phyloP scores from a whole-genome alignment of 179 eudicot genomes.

The Spergularia azorica region DNA sequence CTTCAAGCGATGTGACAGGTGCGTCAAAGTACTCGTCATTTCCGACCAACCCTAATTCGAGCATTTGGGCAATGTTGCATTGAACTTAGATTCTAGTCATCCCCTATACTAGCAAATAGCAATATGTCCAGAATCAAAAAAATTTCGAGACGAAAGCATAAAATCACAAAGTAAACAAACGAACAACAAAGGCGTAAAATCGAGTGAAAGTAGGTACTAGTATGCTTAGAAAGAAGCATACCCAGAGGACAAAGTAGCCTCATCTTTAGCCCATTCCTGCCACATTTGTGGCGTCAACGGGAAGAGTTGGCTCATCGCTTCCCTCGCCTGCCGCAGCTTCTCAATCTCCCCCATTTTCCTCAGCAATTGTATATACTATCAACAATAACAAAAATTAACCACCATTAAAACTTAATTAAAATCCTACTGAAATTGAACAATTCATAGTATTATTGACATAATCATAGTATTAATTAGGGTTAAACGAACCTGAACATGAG shows the following conservation, averaged over 20 bases:
- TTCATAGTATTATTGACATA: too few relatives aligned
- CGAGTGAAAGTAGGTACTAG: background rate
- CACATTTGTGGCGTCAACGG: constrained; percentile 85
- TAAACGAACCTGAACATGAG: constrained; percentile 61
- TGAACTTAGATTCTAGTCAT: background rate
- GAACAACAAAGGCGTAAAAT: background rate
- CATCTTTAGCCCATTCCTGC: constrained; percentile 95
- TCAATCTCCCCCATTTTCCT: constrained; percentile 87
- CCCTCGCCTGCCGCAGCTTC: constrained; percentile 83
- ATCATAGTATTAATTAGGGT: too few relatives aligned
- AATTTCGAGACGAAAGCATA: too few relatives aligned
- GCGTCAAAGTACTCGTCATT: background rate
- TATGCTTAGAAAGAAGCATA: constrained; percentile 14
- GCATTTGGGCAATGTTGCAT: background rate
- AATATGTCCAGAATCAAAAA: too few relatives aligned
- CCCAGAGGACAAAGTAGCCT: constrained; percentile 61
- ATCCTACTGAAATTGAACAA: background rate
- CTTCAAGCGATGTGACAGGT: background rate
- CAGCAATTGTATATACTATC: constrained; percentile 64
- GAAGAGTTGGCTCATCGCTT: constrained; percentile 67
- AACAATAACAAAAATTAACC: too few relatives aligned
- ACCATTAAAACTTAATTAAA: background rate
- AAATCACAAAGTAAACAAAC: background rate
- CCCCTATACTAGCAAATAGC: too few relatives aligned
- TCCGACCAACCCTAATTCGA: background rate